A percentile compares a stretch with the other conserved stretches of the same genome.
These are phyloP conservation scores for Endoconidiophora polonica DNA, from an alignment of 2,329 filamentous ascomycete species.

Conservation along the genomic window DNA sequence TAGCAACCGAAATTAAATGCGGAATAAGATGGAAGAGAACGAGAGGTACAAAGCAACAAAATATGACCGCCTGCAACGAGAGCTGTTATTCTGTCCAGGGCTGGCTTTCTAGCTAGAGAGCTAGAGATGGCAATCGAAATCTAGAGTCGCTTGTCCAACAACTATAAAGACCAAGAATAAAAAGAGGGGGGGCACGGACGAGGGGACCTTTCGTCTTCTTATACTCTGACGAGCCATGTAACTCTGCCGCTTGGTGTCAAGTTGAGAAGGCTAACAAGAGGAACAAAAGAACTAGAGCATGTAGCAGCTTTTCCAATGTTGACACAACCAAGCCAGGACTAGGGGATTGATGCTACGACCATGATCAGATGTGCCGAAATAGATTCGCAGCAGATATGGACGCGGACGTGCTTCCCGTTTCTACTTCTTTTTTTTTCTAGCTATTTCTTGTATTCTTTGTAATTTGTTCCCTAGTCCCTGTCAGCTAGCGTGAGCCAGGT, in stretches of 20 bases:
- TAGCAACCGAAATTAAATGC: neutral
- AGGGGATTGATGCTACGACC: no score
- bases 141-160: neutral
- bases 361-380: neutral
- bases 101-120: neutral
- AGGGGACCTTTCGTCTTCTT: constrained; percentile 5
- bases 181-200: neutral
- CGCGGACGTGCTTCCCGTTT: neutral
- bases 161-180: neutral
- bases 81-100: no score
- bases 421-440: neutral
- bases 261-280: no score
- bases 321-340: neutral
- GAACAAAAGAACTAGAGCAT: no score
- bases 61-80: neutral
- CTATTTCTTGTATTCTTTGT: no score
- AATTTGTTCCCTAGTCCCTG: no score
- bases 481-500: no score
- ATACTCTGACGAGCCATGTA: neutral
- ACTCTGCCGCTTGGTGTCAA: neutral
- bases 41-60: neutral
- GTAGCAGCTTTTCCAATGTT: neutral
- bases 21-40: neutral
- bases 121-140: neutral
- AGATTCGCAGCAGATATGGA: neutral